Evolutionary conservation across 2,329 filamentous ascomycete species (phyloP).

Genomic region (Domatiomyces catenatus): DNA sequence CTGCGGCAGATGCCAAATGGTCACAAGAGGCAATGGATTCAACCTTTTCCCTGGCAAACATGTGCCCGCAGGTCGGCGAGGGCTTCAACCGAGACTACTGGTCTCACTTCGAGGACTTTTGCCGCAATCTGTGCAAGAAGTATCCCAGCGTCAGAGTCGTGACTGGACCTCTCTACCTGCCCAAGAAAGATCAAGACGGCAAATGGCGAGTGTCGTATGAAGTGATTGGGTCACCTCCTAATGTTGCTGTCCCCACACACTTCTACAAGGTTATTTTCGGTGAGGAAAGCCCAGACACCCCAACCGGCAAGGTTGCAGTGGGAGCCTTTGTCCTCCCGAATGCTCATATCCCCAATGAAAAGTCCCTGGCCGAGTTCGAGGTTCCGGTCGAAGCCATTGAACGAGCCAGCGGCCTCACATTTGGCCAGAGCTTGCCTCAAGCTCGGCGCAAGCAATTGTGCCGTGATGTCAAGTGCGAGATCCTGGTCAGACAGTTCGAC

Average conservation of each 20-base stretch:
- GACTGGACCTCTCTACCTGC: slow-evolving; percentile 86
- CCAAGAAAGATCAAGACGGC: slow-evolving; percentile 69
- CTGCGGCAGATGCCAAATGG: slow-evolving; percentile 93
- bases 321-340: slow-evolving; percentile 95
- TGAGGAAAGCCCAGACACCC: slow-evolving; percentile 54
- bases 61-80: slow-evolving; percentile 96
- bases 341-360: slow-evolving; percentile 70
- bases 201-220: slow-evolving; percentile 96
- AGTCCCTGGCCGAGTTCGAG: slow-evolving; percentile 81
- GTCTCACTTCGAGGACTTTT: slow-evolving; percentile 97
- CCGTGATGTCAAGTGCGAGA: slow-evolving; percentile 66
- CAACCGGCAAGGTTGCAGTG: slow-evolving; percentile 60
- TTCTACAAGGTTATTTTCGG: slow-evolving; percentile 99
- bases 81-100: slow-evolving; percentile 99
- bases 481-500: slow-evolving; percentile 68
- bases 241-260: slow-evolving; percentile 90
- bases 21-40: slow-evolving; percentile 86
- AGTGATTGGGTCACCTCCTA: slow-evolving; percentile 84
- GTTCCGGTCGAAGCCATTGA: slow-evolving; percentile 88
- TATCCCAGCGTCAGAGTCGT: slow-evolving; percentile 86
- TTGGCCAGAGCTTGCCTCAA: slow-evolving; percentile 62
- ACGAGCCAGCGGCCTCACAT: slow-evolving; percentile 80
- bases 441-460: slow-evolving; percentile 66
- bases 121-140: slow-evolving; percentile 58
- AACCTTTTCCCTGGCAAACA: slow-evolving; percentile 85